These are phyloP conservation scores for Lachnellula cervina DNA, from an alignment of 2,329 filamentous ascomycete species.

Conservation along the genomic window DNA sequence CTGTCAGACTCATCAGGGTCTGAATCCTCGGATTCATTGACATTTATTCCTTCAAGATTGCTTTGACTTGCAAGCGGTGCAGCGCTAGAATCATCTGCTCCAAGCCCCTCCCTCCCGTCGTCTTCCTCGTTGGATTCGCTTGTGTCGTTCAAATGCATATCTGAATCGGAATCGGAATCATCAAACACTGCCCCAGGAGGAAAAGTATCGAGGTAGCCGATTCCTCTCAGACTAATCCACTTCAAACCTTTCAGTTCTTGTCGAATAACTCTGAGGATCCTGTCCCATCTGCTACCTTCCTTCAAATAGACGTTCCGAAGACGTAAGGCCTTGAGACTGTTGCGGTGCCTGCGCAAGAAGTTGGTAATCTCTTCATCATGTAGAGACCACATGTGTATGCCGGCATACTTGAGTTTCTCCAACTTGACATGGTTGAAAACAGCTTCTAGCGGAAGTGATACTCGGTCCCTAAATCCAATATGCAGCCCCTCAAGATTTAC, in stretches of 20 bases:
- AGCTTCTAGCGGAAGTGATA: conserved; percentile 52
- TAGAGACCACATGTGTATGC: conserved; percentile 60
- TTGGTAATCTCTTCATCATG: conserved; percentile 55
- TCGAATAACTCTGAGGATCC: conserved; percentile 52
- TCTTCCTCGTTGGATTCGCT: conserved; percentile 38
- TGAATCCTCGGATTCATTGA: conserved; percentile 28
- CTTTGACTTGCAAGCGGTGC: conserved; percentile 17
- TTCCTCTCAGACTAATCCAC: conserved; percentile 57
- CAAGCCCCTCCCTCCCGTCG: not conserved
- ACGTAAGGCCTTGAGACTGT: conserved; percentile 53
- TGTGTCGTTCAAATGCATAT: conserved; percentile 43
- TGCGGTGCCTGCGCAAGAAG: conserved; percentile 50
- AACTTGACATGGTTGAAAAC: conserved; percentile 60
- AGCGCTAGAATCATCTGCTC: conserved; percentile 11
- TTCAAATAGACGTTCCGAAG: conserved; percentile 57
- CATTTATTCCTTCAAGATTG: conserved; percentile 18
- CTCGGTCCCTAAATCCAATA: conserved; percentile 56
- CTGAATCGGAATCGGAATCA: conserved; percentile 41
- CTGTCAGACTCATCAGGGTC: conserved; percentile 12
- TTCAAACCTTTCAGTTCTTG: conserved; percentile 52
- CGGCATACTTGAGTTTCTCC: conserved; percentile 57
- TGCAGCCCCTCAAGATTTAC: conserved; percentile 58
- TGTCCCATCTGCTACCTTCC: conserved; percentile 54
- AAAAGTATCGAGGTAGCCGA: conserved; percentile 47
- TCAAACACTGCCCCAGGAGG: conserved; percentile 37